Conservation (phyloP, 2,329 filamentous ascomycete species). For the Boeremia exigua region DNA sequence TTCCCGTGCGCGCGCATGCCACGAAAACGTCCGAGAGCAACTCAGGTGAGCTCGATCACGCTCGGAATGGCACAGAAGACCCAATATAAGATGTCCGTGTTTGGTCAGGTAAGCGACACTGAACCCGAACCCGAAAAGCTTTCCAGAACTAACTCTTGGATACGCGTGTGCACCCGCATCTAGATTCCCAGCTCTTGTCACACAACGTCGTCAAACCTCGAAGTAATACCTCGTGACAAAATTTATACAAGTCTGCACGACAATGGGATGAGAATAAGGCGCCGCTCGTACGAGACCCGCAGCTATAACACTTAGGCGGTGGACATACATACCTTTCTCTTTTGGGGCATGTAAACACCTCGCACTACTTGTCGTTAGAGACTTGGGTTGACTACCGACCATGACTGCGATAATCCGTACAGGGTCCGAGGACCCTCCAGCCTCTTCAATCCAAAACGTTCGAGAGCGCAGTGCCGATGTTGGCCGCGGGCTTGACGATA, state of each 20-base stretch:
- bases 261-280: not conserved
- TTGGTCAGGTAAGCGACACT: too few species aligned
- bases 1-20: too few species aligned
- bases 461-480: conserved; percentile 21
- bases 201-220: conserved; percentile 1
- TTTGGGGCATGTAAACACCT: conserved; percentile 1
- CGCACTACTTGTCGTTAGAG: conserved; percentile 12
- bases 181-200: not conserved
- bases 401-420: conserved; percentile 20
- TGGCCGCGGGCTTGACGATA: conserved; percentile 24
- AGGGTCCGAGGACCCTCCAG: conserved; percentile 15
- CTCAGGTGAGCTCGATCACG: too few species aligned
- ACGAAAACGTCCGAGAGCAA: too few species aligned
- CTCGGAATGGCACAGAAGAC: too few species aligned
- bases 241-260: not conserved
- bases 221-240: not conserved
- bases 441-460: conserved; percentile 17
- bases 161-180: conserved; percentile 1
- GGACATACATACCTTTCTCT: conserved; percentile 7
- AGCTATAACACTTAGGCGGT: conserved; percentile 8
- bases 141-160: conserved; percentile 4
- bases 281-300: conserved; percentile 12
- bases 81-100: not conserved
- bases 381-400: conserved; percentile 10
- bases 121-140: not conserved